Evolutionary conservation across 1,284 basidiomycete genomes (phyloP), one percentile per base, ranked within the genome.

Genomic region (Leccinum pallidistipes): DNA sequence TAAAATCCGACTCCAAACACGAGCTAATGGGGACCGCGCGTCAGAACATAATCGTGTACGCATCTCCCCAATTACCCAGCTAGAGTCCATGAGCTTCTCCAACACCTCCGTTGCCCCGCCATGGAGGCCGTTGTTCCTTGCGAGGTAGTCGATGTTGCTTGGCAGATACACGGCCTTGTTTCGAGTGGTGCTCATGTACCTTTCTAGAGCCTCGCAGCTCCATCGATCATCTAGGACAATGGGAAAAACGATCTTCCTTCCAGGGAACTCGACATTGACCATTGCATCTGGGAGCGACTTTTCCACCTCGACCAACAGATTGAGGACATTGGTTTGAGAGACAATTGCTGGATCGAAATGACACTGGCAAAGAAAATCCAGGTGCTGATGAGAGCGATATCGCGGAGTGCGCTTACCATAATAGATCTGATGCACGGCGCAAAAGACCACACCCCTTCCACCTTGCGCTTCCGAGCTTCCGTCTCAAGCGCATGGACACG

Each of bases 121-220:
- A 7, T 75, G 69, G 10, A 88, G 71, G 0, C 87, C 87, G 64
- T 89, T 90, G 47, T 87, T 87, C 51, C 74, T 77, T 0, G 87
- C 86, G 1, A 90, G 78, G 65, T 90, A 90, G 50, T 86, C 82
- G 49, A 87, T 73, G 66, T 91, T 91, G 70, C 83, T 86, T 0
- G 87, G 88, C 0, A 91, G 74, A 69, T 91, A 91, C 1, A 84
- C 83, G 0, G 88, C 87, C 57, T 81, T 81, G 57, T 81, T 77
- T 12, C 88, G 76, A 0, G 78, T 81, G 0, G 81, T 81, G 4
- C 73, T 75, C 81, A 85, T 85, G 70, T 89, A 90, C 57, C 79
- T 77, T 38, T 80, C 69, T 27, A 89, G 75, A 5, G 87, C 85
- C 10, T 84, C 83, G 12, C 76, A 76, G 56, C 75, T 82, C 81